A percentile compares a stretch with the other conserved stretches of the same genome.
Evolutionary conservation across 306 rosid species (phyloP).

Genomic region (Lithocarpus polystachyus): DNA sequence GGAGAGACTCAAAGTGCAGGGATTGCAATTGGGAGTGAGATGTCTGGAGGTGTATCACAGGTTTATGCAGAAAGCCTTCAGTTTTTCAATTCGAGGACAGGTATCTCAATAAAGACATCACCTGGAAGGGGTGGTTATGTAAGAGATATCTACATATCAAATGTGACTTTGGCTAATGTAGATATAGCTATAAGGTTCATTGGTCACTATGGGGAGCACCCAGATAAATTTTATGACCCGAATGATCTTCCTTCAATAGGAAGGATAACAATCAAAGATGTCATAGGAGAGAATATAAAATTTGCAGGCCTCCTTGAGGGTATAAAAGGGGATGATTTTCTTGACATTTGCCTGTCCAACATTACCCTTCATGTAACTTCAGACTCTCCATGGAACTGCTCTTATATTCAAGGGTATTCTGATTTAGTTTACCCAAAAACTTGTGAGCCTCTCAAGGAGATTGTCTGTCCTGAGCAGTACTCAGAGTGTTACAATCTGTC

Average conservation of each 20-base stretch:
- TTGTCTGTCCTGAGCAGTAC: slow-evolving; percentile 57
- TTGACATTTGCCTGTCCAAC: slow-evolving; percentile 59
- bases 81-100: slow-evolving; percentile 41
- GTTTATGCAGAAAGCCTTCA: slow-evolving; percentile 60
- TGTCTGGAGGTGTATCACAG: slow-evolving; percentile 80
- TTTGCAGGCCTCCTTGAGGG: slow-evolving; percentile 68
- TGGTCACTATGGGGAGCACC: slow-evolving; percentile 70
- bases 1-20: slow-evolving; percentile 64
- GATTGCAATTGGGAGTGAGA: slow-evolving; percentile 80
- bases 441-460: slow-evolving; percentile 51
- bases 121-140: slow-evolving; percentile 87
- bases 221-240: slow-evolving; percentile 54
- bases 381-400: slow-evolving; percentile 68
- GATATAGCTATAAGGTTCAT: slow-evolving; percentile 61
- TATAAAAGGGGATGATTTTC: slow-evolving; percentile 56
- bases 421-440: slow-evolving; percentile 52
- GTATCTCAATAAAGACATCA: slow-evolving; percentile 68
- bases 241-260: slow-evolving; percentile 58
- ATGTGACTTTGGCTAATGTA: slow-evolving; percentile 53
- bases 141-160: slow-evolving; percentile 56
- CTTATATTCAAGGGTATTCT: slow-evolving; percentile 60
- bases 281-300: slow-evolving; percentile 48
- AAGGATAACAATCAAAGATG: slow-evolving; percentile 53
- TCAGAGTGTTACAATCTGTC: slow-evolving; percentile 62
- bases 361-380: slow-evolving; percentile 48